Percentiles rank a stretch among this genome's conserved stretches.
These are phyloP conservation scores for Leccinellum luteum DNA, from an alignment of 768 basidiomycete genomes.

Conservation along the genomic window DNA sequence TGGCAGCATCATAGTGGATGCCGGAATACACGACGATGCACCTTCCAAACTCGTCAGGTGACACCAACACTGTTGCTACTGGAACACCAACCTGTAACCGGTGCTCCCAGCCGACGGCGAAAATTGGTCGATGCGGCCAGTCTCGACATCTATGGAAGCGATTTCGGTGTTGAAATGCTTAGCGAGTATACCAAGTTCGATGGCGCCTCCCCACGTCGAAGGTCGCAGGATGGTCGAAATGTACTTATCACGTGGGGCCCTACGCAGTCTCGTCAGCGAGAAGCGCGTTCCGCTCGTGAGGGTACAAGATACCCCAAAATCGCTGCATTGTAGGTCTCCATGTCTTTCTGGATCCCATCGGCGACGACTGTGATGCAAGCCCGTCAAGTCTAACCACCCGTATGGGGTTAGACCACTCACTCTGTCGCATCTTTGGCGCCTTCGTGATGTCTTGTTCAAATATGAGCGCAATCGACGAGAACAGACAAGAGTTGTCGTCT, in stretches of 20 bases:
- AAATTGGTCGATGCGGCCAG: slow-evolving; percentile 85
- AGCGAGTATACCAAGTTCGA: slow-evolving; percentile 86
- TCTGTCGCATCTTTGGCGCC: slow-evolving; percentile 66
- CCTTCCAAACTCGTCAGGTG: slow-evolving; percentile 31
- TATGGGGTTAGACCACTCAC: slow-evolving; percentile 40
- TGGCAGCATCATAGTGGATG: slow-evolving; percentile 93
- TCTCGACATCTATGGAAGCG: slow-evolving; percentile 87
- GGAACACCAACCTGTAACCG: slow-evolving; percentile 28
- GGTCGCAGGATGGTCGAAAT: slow-evolving; percentile 78
- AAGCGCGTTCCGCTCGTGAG: background rate
- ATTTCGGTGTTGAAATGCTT: slow-evolving; percentile 84
- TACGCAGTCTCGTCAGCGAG: slow-evolving; percentile 25
- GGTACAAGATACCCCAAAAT: slow-evolving; percentile 70
- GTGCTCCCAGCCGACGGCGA: slow-evolving; percentile 37
- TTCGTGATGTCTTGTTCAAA: slow-evolving; percentile 82
- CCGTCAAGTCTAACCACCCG: slow-evolving; percentile 4
- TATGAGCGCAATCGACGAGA: slow-evolving; percentile 80
- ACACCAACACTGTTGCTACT: background rate
- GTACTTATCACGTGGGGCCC: slow-evolving; percentile 63
- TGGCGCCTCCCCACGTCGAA: slow-evolving; percentile 92
- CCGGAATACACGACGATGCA: slow-evolving; percentile 90
- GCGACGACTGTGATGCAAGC: slow-evolving; percentile 64
- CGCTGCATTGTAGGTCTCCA: slow-evolving; percentile 74
- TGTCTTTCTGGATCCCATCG: slow-evolving; percentile 70
- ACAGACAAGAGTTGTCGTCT: slow-evolving; percentile 97